Percentiles rank a stretch among this genome's conserved stretches.
These are phyloP conservation scores for Saccharomycopsis sp. DNA, from an alignment of 805 yeast species.

Conservation along the genomic window DNA sequence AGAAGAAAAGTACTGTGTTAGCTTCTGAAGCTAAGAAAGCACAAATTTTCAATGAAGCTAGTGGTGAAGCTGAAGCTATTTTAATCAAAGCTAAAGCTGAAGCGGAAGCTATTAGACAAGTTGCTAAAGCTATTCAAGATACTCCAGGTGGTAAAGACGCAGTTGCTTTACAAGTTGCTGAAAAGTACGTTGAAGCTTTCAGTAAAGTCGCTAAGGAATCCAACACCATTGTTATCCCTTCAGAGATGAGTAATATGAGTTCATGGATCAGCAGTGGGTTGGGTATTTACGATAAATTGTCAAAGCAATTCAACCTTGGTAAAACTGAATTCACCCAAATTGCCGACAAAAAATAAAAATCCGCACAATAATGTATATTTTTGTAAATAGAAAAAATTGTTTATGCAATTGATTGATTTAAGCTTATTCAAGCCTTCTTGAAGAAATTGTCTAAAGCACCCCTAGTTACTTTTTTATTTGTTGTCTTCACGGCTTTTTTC, in stretches of 20 bases:
- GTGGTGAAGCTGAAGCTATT: constrained; percentile 68
- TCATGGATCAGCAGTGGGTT: constrained; percentile 70
- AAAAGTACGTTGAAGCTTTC: constrained; percentile 75
- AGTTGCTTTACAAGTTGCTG: constrained; percentile 73
- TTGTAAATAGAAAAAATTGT: background rate
- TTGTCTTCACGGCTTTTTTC: constrained; percentile 34
- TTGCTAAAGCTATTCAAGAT: constrained; percentile 60
- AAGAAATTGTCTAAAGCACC: constrained; percentile 71
- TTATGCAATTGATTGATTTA: background rate
- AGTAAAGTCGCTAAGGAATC: constrained; percentile 77
- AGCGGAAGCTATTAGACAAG: constrained; percentile 56
- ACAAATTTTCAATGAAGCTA: constrained; percentile 59
- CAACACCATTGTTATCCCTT: constrained; percentile 71
- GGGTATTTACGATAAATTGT: constrained; percentile 58
- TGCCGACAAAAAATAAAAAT: constrained; percentile 6
- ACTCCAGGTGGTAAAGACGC: constrained; percentile 73
- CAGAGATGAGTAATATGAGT: constrained; percentile 68
- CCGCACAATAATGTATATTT: constrained; percentile 1
- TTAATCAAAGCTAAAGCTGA: constrained; percentile 62
- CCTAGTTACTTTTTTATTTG: constrained; percentile 48
- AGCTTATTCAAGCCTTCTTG: constrained; percentile 30
- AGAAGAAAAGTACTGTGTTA: constrained; percentile 59
- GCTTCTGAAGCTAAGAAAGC: constrained; percentile 67
- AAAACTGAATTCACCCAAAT: too few relatives aligned
- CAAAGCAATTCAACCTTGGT: constrained; percentile 11